Percentiles rank a stretch among this genome's conserved stretches.
Evolutionary conservation across 768 basidiomycete species (phyloP).

Genomic region (Tricholoma sp.): DNA sequence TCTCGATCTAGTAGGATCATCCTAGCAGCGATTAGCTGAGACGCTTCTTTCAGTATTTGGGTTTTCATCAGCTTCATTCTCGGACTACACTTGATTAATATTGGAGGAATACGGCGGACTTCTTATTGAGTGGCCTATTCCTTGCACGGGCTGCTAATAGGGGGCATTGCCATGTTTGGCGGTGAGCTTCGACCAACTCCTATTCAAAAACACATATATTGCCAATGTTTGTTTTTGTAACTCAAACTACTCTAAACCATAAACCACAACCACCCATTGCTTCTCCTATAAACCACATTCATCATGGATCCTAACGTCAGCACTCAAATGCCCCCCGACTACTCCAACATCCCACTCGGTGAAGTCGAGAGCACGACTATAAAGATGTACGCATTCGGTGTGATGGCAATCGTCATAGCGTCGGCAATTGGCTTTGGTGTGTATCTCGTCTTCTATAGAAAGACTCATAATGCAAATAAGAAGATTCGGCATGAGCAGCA

Average conservation of each 20-base stretch:
- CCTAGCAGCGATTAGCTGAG: too few species aligned
- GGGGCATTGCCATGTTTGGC: too few species aligned
- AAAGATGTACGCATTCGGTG: neutral
- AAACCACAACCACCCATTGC: neutral
- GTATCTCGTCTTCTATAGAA: neutral
- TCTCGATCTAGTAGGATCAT: too few species aligned
- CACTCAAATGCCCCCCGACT: neutral
- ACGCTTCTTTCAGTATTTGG: too few species aligned
- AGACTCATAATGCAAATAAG: neutral
- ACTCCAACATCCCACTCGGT: neutral
- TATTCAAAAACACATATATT: too few species aligned
- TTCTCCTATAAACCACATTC: neutral
- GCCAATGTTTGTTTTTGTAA: conserved; percentile 3
- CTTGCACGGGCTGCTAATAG: too few species aligned
- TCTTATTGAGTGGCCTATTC: too few species aligned
- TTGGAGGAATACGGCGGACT: too few species aligned
- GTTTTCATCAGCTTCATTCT: too few species aligned
- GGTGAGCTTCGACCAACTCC: too few species aligned
- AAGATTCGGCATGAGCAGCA: neutral
- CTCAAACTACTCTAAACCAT: neutral
- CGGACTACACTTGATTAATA: too few species aligned
- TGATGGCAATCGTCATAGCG: neutral
- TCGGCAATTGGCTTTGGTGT: neutral
- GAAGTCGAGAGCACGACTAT: neutral
- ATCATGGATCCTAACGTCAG: neutral